Evolutionary conservation across 2,329 filamentous ascomycete species (phyloP), one percentile per base, ranked within the genome.

Genomic region (Leptodontidium sp.): DNA sequence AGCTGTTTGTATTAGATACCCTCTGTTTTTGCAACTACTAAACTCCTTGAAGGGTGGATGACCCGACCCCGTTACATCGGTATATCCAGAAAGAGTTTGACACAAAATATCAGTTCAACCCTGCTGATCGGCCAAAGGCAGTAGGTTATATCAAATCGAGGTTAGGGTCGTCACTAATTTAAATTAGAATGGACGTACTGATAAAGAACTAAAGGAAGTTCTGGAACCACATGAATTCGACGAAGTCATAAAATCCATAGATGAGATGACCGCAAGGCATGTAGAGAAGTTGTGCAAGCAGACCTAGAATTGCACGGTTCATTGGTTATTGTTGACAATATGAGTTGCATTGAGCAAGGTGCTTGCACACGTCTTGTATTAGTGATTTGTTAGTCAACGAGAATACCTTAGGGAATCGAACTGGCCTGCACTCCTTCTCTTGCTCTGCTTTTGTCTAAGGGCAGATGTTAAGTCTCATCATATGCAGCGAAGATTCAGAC

Each of bases 241-340:
- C 9, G 40, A 49, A 47, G 29, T 65, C 45, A 52, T 68, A 45
- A 68, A 64, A 57, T 45, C 62, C 45, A 66, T 21, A 50, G 26
- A 52, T 24, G 68, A 70, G 66, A 65, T 61, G 62, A 58, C 17
- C 17, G 65, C 58, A 66, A 66, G 65, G 65, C 52, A 45, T 58
- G 15, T 26, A 17, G 61, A 64, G 24, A 65, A 64, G 47, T n/a
- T 64, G 53, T 64, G 47, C 29, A 64, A 64, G 61, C 26, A 64
- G 49, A 53, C 61, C 61, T 64, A 49, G n/a, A 49, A 45, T 8
- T 45, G 40, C 40, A 45, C 40, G 40, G 5, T 14, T 14, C 21
- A 21, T 21, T 21, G 21, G 21, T 21, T 21, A 45, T 45, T 45
- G 40, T 45, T 45, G 40, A 14, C 40, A 45, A 14, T 45, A 45